Evolutionary conservation across 2,329 filamentous ascomycete species (phyloP).

Genomic region (Hypoxylon sp.): DNA sequence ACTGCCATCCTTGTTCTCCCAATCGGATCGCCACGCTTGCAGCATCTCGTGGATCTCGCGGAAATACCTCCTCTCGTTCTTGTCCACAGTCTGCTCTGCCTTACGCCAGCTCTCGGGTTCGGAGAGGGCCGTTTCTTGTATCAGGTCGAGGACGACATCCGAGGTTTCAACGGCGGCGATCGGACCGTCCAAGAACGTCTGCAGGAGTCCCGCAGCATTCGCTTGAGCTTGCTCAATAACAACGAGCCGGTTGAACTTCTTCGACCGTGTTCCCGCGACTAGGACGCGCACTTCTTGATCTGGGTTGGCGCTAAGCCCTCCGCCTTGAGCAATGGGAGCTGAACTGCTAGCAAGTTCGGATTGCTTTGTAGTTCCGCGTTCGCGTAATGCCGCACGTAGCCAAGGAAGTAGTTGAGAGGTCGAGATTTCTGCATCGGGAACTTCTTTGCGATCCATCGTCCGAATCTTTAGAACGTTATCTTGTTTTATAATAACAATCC

Average conservation of each 20-base stretch:
- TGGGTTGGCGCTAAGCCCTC: constrained; percentile 55
- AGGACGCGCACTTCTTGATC: constrained; percentile 88
- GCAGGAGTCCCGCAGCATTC: constrained; percentile 73
- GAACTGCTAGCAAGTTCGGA: constrained; percentile 29
- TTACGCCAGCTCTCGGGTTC: constrained; percentile 88
- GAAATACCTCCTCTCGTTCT: constrained; percentile 85
- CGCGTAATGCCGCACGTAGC: constrained; percentile 85
- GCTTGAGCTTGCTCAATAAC: constrained; percentile 85
- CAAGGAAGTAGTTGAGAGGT: constrained; percentile 81
- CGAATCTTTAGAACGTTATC: constrained; percentile 84
- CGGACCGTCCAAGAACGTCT: constrained; percentile 81
- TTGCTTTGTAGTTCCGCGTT: constrained; percentile 71
- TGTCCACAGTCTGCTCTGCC: constrained; percentile 82
- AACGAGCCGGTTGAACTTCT: constrained; percentile 89
- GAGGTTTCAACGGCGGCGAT: constrained; percentile 91
- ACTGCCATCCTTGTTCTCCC: constrained; percentile 66
- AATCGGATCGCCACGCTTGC: constrained; percentile 70
- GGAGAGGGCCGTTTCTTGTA: constrained; percentile 80
- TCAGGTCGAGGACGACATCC: constrained; percentile 83
- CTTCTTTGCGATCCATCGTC: constrained; percentile 81
- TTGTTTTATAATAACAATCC: constrained; percentile 90
- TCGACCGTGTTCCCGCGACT: constrained; percentile 84
- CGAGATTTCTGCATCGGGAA: constrained; percentile 81
- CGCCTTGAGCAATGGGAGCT: constrained; percentile 42
- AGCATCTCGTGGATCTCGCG: constrained; percentile 86